These are phyloP conservation scores for Trametes pubescens DNA, from an alignment of 1,284 basidiomycete species.

Conservation along the genomic window DNA sequence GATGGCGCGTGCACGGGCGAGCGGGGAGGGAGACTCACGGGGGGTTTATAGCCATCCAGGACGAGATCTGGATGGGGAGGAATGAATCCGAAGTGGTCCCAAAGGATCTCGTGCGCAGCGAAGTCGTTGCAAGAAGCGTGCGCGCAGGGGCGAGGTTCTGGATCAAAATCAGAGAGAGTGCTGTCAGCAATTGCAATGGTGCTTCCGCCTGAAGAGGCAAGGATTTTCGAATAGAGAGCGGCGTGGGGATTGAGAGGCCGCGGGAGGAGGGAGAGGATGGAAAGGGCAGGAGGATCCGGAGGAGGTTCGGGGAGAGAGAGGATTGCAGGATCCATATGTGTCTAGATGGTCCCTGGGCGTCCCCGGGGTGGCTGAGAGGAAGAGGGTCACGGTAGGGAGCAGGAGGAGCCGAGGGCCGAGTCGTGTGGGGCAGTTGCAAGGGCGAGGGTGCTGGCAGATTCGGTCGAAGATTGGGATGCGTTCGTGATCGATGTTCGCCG, in stretches of 20 bases:
- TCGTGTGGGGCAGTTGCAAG: neutral
- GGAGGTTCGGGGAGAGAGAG: neutral
- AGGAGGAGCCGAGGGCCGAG: neutral
- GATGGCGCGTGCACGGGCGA: constrained; percentile 21
- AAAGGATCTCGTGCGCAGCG: constrained; percentile 27
- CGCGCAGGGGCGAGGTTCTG: neutral
- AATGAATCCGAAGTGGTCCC: constrained; percentile 34
- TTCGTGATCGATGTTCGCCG: constrained; percentile 18
- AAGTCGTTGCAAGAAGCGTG: constrained; percentile 17
- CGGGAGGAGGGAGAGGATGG: neutral
- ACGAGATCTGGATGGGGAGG: constrained; percentile 28
- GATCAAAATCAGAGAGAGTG: constrained; percentile 13
- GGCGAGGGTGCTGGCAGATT: constrained; percentile 13
- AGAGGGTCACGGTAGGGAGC: neutral
- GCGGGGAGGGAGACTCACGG: constrained; percentile 21
- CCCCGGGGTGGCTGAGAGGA: neutral
- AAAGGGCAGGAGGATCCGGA: neutral
- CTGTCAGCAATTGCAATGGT: constrained; percentile 1
- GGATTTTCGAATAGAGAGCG: constrained; percentile 11
- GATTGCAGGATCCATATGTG: neutral
- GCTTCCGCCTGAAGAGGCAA: constrained; percentile 4
- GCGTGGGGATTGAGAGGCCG: constrained; percentile 3
- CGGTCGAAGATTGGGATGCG: neutral
- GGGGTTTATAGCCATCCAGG: constrained; percentile 25
- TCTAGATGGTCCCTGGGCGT: neutral